A percentile compares a stretch with the other conserved stretches of the same genome.
These are phyloP conservation scores for Lonicera japonica DNA, from an alignment of 129 eudicot genomes.

Conservation along the genomic window DNA sequence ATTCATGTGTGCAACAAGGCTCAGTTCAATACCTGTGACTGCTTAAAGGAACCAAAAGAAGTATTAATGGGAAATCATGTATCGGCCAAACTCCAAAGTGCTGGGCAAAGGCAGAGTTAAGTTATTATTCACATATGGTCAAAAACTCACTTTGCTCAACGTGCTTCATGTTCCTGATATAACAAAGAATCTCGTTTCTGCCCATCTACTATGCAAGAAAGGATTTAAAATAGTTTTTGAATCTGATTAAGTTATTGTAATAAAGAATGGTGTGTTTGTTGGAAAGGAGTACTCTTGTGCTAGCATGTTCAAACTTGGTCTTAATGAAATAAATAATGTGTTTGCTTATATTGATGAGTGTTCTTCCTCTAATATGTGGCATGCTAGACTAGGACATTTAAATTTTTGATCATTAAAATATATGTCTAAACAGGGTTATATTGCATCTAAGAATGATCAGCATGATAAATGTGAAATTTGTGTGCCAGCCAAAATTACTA, in stretches of 20 bases:
- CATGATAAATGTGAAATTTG: slow-evolving; percentile 15
- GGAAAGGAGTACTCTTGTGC: slow-evolving; percentile 3
- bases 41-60: not conserved
- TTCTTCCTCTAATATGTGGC: slow-evolving; percentile 11
- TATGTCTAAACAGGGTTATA: no score
- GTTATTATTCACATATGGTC: slow-evolving; percentile 6
- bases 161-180: slow-evolving; percentile 12
- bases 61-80: slow-evolving; percentile 12
- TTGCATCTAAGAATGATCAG: not conserved
- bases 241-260: slow-evolving; percentile 12
- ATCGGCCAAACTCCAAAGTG: slow-evolving; percentile 4
- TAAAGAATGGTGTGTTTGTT: slow-evolving; percentile 10
- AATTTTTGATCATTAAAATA: not conserved
- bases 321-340: no score
- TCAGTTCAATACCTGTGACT: not conserved
- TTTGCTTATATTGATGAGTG: slow-evolving; percentile 7
- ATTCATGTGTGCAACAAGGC: slow-evolving; percentile 8
- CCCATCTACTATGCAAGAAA: slow-evolving; percentile 6
- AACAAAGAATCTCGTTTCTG: slow-evolving; percentile 13
- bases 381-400: slow-evolving; percentile 13
- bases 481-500: slow-evolving; percentile 8
- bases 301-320: no score
- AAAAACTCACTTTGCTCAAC: slow-evolving; percentile 1
- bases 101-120: slow-evolving; percentile 1
- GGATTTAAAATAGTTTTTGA: slow-evolving; percentile 12